Base-by-base conservation (phyloP, 1,284 basidiomycete species). In the Sporisorium scitamineum region DNA sequence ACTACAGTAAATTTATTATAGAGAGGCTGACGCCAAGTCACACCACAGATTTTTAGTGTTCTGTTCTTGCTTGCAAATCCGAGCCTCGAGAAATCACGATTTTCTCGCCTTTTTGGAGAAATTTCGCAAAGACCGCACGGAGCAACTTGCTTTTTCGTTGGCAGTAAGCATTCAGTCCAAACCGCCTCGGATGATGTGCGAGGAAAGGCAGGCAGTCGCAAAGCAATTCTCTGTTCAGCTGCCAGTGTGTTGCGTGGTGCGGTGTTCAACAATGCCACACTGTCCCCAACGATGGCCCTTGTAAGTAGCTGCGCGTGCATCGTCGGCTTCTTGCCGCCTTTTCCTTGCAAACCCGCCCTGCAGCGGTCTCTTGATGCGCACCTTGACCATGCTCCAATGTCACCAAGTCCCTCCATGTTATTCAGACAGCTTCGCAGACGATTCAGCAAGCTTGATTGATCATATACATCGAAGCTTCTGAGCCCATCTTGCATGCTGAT, bases 261-360 rank as follows among this genome's bases (percentile, higher is more conserved):
- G n/a, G n/a, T n/a, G n/a, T n/a, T n/a, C n/a, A n/a, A n/a, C n/a
- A n/a, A n/a, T n/a, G n/a, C n/a, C n/a, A n/a, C n/a, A n/a, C n/a
- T n/a, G n/a, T n/a, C n/a, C n/a, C n/a, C n/a, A n/a, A n/a, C n/a
- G n/a, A n/a, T n/a, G n/a, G n/a, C n/a, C n/a, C n/a, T n/a, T n/a
- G n/a, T n/a, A n/a, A n/a, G n/a, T n/a, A n/a, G n/a, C n/a, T n/a
- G n/a, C n/a, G n/a, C n/a, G n/a, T n/a, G n/a, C 32, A 20, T 42
- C 39, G n/a, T 54, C 53, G 53, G 53, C 53, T 32, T 54, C 11
- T 54, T 44, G 53, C 53, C 53, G 53, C 53, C 22, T n/a, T 42
- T 54, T 54, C 53, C 53, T 44, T 50, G 10, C 13, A 13, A 24
- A 22, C 44, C 44, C 11, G 50, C 11, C 22, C 11, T 16, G 50